Evolutionary conservation across 1,139 yeast species (phyloP), one percentile per base, ranked within the genome.

Genomic region (Scheffersomyces parashehatae): DNA sequence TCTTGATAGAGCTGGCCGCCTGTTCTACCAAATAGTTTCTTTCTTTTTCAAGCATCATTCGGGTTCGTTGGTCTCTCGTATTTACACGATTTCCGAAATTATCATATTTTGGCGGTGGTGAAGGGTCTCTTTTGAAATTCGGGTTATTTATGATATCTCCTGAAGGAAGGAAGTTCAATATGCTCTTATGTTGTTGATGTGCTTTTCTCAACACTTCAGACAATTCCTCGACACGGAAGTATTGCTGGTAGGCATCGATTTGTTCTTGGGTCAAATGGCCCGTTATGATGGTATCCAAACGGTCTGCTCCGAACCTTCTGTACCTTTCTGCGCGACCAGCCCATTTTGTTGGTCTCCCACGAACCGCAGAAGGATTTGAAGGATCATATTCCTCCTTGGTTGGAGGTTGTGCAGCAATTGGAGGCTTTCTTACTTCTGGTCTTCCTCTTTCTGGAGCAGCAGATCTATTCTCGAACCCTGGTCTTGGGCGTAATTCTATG

Each of bases 51-150:
- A 87, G 67, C 41, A 73, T 73, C 39, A 79, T 79, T 41, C 73
- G 72, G 42, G 82, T 79, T 38, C 96, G 70, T 32, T 73, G 77
- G 40, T 88, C 96, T 43, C 95, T 70, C 0, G 98, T 90, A 60
- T 95, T 93, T 12, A 81, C 81, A 58, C 98, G 83, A 58, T 82
- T 83, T 41, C 99, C 99, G 28, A 72, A 67, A 33, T 74, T 65
- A 65, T 95, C 98, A 63, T 93, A 95, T 49, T 80, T 81, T 1
- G 99, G 99, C 5, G 97, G 93, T 0, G 99, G 98, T 4, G 97
- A 88, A 0, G 93, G 91, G 1, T 95, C 89, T 51, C 90, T 62
- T 52, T 60, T 51, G 47, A 65, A 65, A 35, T 62, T 58, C 4
- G 75, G 65, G 39, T 58, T 55, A 6, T 49, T 45, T 1, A 40